These are phyloP conservation scores for Euphorbia celastroides DNA, from an alignment of 441 rosid species.

Conservation along the genomic window DNA sequence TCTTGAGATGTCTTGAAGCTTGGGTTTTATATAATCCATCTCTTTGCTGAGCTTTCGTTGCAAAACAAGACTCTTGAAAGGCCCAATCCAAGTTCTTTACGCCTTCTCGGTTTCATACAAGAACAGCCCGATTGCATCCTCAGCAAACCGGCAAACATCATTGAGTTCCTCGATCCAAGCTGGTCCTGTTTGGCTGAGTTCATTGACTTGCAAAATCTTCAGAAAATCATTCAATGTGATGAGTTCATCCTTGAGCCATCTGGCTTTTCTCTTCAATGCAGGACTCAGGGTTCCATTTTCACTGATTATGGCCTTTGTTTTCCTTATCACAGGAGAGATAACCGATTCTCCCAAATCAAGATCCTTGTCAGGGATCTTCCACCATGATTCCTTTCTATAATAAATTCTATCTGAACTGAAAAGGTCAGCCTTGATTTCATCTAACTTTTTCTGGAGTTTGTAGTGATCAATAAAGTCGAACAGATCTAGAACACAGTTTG, in stretches of 20 bases:
- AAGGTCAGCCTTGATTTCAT: background rate
- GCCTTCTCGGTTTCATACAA: background rate
- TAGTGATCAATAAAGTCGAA: background rate
- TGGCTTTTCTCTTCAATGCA: background rate
- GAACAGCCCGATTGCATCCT: background rate
- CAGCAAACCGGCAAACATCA: background rate
- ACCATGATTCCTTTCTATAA: background rate
- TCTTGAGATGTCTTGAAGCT: background rate
- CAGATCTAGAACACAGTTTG: background rate
- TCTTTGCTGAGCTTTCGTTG: background rate
- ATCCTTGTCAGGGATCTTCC: background rate
- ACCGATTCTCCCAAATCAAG: background rate
- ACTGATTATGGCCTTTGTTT: background rate
- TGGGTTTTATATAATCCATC: background rate
- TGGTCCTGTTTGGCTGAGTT: background rate
- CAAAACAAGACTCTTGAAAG: background rate
- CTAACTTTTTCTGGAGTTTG: background rate
- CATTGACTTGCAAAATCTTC: background rate
- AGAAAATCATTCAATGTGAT: background rate
- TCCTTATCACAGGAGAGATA: background rate
- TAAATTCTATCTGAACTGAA: background rate
- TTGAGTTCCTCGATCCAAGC: constrained; percentile 1
- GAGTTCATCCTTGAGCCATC: constrained; percentile 1
- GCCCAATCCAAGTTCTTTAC: background rate
- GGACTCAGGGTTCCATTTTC: background rate